Evolutionary conservation across 345 rosid species (phyloP), one percentile per base, ranked within the genome.

Genomic region (Heritiera fomes): DNA sequence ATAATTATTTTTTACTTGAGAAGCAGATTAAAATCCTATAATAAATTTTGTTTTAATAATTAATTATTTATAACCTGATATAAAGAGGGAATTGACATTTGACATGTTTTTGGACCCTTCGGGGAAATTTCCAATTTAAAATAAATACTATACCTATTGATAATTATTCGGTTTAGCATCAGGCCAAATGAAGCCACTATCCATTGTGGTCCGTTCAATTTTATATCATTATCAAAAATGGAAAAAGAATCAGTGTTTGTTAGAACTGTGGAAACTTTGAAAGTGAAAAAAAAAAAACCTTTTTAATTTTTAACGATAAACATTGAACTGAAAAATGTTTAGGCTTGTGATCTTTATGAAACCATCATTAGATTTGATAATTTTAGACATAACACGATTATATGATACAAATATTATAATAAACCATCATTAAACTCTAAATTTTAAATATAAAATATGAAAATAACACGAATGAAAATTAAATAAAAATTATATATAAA

Each of bases 81-180:
- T 14, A 7, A 62, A 59, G 32, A 11, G 8, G 28, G 18, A 68
- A 69, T 34, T 17, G 56, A 69, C 38, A 34, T 34, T 34, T 17
- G 56, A 69, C 38, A 34, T 34, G 3, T 1, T 34, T 34, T 34
- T 34, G 38, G 38, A 34, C 38, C 38, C 38, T 34, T 34, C 3
- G 38, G 38, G 38, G 38, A 34, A 34, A 34, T 34, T 34, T 34
- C 38, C 55, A 30, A 62, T 40, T 66, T 8, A 41, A 65, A 38
- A 38, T 15, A 65, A 65, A 34, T 34, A 34, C 3, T 34, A 34
- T 34, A 2, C 38, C 38, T 3, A 34, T 34, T 34, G 17, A 46
- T 11, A 18, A 73, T 67, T 28, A 6, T 75, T 49, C 69, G 73
- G 63, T 73, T 78, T 18, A 46, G 77, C 78, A 76, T 9, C 23